Evolutionary conservation across 192 early-diverging fungal species (phyloP).

Genomic region (Entomortierella beljakovae): DNA sequence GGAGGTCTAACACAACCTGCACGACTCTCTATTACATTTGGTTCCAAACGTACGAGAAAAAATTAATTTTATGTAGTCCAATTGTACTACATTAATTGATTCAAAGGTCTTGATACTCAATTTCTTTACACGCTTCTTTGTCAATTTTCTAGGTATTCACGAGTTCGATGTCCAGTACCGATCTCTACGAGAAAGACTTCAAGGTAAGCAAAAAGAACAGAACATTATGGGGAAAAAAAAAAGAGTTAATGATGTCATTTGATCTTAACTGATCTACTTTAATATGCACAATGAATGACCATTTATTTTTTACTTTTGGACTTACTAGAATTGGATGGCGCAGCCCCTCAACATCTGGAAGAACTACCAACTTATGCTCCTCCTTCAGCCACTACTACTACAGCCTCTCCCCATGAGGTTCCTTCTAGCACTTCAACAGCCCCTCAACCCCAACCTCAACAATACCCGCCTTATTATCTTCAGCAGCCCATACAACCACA

Average conservation of each 20-base stretch:
- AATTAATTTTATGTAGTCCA: background rate
- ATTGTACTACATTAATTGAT: background rate
- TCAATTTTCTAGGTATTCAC: conserved; percentile 13
- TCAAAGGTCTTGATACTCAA: no score
- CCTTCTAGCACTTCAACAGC: conserved; percentile 12
- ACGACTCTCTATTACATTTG: conserved; percentile 35
- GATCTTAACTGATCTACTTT: no score
- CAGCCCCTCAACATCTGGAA: conserved; percentile 38
- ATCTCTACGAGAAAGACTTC: conserved; percentile 30
- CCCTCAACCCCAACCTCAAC: conserved; percentile 8
- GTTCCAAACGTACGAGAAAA: conserved; percentile 21
- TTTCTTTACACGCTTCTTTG: no score
- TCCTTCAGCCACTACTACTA: conserved; percentile 1
- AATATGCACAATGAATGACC: background rate
- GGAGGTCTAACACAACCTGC: conserved; percentile 40
- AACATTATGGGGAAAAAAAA: background rate
- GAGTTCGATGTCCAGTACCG: conserved; percentile 48
- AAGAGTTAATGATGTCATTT: background rate
- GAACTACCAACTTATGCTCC: conserved; percentile 34
- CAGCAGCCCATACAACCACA: background rate
- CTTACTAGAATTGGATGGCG: conserved; percentile 45
- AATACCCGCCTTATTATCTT: background rate
- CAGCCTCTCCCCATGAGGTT: background rate
- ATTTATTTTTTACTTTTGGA: background rate
- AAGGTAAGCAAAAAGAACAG: conserved; percentile 14